Base-by-base conservation (phyloP, 2,329 filamentous ascomycete genomes). In the Ophiocordyceps robertsii region DNA sequence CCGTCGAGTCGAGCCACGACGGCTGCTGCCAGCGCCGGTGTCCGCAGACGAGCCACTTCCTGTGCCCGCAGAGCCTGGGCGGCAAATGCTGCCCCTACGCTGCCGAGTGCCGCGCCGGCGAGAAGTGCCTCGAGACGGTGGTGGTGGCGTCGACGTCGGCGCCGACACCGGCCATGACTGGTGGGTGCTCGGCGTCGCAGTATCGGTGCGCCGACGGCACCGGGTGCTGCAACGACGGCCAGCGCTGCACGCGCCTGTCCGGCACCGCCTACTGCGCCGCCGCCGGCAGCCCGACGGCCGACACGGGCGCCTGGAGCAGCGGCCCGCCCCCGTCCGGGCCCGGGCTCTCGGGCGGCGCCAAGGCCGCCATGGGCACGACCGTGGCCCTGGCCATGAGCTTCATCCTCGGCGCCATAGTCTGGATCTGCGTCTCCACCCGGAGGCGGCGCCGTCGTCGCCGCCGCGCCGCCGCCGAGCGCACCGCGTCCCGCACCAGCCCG, bases 341-440 rank as follows among this genome's bases (percentile, higher is more conserved):
- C 3, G 54, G 55, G 3, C 53, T 76, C 6, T 69, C 69, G 2
- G 54, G 63, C 1, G 72, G 69, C 1, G 73, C 72, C 3, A 75
- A 70, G 50, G 73, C 70, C 0, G 75, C 75, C 3, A 70, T 80
- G n/a, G 73, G 68, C 6, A 62, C 71, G 1, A 75, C 72, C 16
- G 65, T 71, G 4, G 64, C 69, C 2, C 53, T 72, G 0, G 69
- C 60, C 27, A 63, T 59, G 1, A 59, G 63, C 4, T 37, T 65
- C 6, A 35, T 73, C 13, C 57, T 73, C 32, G 70, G 63, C 4
- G 52, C 51, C 3, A 46, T 66, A 14, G 61, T 65, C 0, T 78
- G 69, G 67, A 60, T 72, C 44, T 73, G 66, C 44, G 43, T 74
- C 27, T 54, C 60, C 29, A 63, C 61, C 21, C 53, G 62, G 8